Evolutionary conservation across 371 early-diverging fungal species (phyloP).

Genomic region (Haplosporangium sp.): DNA sequence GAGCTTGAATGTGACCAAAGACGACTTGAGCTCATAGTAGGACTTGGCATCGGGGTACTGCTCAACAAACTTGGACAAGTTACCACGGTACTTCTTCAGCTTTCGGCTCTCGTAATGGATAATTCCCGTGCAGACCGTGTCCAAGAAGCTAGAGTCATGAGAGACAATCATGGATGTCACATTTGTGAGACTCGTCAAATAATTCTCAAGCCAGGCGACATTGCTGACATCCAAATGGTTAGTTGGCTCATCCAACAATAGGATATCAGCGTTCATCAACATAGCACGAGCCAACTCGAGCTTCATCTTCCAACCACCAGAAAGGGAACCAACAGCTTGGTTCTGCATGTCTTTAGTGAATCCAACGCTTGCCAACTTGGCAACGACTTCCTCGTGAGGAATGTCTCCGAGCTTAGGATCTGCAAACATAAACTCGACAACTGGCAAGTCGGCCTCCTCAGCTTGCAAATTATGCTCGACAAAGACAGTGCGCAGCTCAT

Average conservation of each 20-base stretch:
- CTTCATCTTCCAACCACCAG: conserved; percentile 93
- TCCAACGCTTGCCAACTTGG: conserved; percentile 32
- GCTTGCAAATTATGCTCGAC: conserved; percentile 88
- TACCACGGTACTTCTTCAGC: conserved; percentile 85
- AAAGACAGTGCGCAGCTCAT: conserved; percentile 78
- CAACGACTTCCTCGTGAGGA: conserved; percentile 37
- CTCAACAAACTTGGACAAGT: conserved; percentile 87
- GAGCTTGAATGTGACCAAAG: conserved; percentile 70
- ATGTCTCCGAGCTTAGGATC: conserved; percentile 39
- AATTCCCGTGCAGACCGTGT: conserved; percentile 87
- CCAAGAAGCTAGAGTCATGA: conserved; percentile 92
- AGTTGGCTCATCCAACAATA: conserved; percentile 93
- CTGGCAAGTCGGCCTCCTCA: conserved; percentile 73
- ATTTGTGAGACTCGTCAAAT: conserved; percentile 75
- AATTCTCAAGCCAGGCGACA: conserved; percentile 88
- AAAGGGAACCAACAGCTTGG: conserved; percentile 43
- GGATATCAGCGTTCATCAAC: conserved; percentile 86
- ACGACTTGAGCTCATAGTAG: conserved; percentile 74
- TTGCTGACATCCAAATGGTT: conserved; percentile 91
- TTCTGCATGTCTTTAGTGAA: conserved; percentile 42
- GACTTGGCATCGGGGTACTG: conserved; percentile 81
- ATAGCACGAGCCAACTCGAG: conserved; percentile 88
- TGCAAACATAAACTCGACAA: conserved; percentile 50
- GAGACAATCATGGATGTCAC: conserved; percentile 90
- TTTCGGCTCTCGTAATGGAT: conserved; percentile 84